phyloP scores from a whole-genome alignment of 148 eudicot species.

The Rhododendron ferrugineum region DNA sequence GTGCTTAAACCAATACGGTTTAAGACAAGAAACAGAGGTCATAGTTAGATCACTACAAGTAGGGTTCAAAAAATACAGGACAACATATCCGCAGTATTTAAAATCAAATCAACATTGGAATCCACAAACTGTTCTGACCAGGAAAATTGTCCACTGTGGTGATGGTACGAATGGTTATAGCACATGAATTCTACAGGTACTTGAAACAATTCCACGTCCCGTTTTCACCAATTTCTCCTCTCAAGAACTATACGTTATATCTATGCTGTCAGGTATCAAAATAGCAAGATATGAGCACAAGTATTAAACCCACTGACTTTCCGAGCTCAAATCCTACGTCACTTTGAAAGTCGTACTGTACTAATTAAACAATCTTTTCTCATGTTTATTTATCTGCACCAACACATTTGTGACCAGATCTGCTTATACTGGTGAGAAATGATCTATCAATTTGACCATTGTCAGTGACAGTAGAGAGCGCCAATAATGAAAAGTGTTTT shows the following conservation, averaged over 20 bases:
- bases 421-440: not conserved
- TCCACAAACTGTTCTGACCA: not conserved
- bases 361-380: not conserved
- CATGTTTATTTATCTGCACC: not conserved
- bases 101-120: not conserved
- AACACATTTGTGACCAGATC: not conserved
- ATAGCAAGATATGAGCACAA: not conserved
- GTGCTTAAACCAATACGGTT: not conserved
- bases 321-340: not conserved
- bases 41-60: not conserved
- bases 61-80: not conserved
- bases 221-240: not conserved
- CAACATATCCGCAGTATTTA: not conserved
- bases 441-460: not conserved
- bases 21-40: not conserved
- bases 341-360: not conserved
- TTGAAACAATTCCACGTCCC: not conserved
- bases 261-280: slow-evolving; percentile 4
- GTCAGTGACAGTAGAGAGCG: not conserved
- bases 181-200: not conserved
- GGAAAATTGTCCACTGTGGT: not conserved
- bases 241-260: not conserved
- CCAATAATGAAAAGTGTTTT: not conserved
- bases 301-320: not conserved
- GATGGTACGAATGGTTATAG: not conserved